A percentile compares a stretch with the other conserved stretches of the same genome.
Evolutionary conservation across 2,329 filamentous ascomycete genomes (phyloP).

Genomic region (Sordariomycetes sp.): DNA sequence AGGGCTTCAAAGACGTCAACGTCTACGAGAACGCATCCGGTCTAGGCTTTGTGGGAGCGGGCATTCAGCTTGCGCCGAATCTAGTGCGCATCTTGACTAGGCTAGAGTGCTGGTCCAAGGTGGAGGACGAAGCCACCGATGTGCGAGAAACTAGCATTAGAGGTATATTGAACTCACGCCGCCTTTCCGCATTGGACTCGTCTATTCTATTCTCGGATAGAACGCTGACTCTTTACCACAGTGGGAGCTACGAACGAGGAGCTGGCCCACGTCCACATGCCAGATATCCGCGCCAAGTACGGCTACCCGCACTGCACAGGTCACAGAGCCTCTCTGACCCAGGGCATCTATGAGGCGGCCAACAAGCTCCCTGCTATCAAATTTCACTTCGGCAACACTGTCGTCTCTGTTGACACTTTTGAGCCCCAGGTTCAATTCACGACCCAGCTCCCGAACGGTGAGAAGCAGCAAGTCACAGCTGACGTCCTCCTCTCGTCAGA

Average conservation of each 20-base stretch:
- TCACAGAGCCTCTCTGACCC: conserved; percentile 64
- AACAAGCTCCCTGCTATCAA: conserved; percentile 50
- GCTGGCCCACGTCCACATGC: conserved; percentile 61
- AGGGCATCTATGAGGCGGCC: conserved; percentile 63
- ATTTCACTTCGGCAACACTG: conserved; percentile 57
- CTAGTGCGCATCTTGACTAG: conserved; percentile 69
- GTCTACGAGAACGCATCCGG: conserved; percentile 66
- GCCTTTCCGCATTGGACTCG: conserved; percentile 13
- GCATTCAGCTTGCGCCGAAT: conserved; percentile 76
- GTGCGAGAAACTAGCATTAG: conserved; percentile 65
- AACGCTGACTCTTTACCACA: conserved; percentile 9
- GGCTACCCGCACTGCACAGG: conserved; percentile 73
- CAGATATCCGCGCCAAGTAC: conserved; percentile 58
- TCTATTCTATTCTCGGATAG: background rate
- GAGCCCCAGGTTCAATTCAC: conserved; percentile 50
- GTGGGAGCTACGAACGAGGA: conserved; percentile 62
- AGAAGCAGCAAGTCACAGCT: conserved; percentile 42
- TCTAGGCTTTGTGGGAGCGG: conserved; percentile 74
- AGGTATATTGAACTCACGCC: no score
- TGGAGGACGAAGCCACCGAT: conserved; percentile 62
- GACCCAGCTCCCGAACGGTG: conserved; percentile 45
- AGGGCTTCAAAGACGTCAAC: conserved; percentile 64
- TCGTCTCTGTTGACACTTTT: conserved; percentile 49
- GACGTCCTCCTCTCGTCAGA: conserved; percentile 46
- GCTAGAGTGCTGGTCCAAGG: conserved; percentile 64